Percentiles rank a stretch among this genome's conserved stretches.
phyloP scores from a whole-genome alignment of 2,329 filamentous ascomycete genomes.

The Colletotrichum endophyticum region DNA sequence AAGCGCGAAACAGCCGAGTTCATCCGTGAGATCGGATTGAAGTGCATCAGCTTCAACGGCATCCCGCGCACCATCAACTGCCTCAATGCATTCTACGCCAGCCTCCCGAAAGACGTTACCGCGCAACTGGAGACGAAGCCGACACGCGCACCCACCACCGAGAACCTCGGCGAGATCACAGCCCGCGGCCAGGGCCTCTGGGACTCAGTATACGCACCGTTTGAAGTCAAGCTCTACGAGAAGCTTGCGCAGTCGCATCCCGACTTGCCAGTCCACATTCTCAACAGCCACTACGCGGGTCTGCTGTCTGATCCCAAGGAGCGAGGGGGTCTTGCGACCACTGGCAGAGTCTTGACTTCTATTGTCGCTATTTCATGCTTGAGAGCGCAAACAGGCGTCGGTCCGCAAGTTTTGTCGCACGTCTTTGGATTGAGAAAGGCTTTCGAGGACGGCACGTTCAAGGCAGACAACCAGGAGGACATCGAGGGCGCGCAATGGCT shows the following conservation, averaged over 20 bases:
- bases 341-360: constrained; percentile 75
- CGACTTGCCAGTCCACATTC: constrained; percentile 81
- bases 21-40: constrained; percentile 77
- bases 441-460: constrained; percentile 68
- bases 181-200: constrained; percentile 70
- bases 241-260: constrained; percentile 80
- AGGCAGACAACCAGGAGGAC: constrained; percentile 30
- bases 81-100: constrained; percentile 72
- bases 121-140: constrained; percentile 58
- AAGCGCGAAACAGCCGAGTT: constrained; percentile 62
- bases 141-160: constrained; percentile 55
- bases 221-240: constrained; percentile 71
- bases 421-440: constrained; percentile 82
- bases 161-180: constrained; percentile 60
- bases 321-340: constrained; percentile 50
- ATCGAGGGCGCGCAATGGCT: constrained; percentile 44
- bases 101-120: constrained; percentile 62
- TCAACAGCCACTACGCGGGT: constrained; percentile 75
- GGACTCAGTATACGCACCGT: constrained; percentile 78
- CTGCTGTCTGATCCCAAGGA: constrained; percentile 72
- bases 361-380: constrained; percentile 77
- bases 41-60: constrained; percentile 81
- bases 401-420: constrained; percentile 81
- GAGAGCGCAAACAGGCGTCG: constrained; percentile 80
- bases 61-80: constrained; percentile 86